A percentile compares a stretch with the other conserved stretches of the same genome.
These are phyloP conservation scores for Gentiana macrophylla DNA, from an alignment of 257 asterid genomes.

Conservation along the genomic window DNA sequence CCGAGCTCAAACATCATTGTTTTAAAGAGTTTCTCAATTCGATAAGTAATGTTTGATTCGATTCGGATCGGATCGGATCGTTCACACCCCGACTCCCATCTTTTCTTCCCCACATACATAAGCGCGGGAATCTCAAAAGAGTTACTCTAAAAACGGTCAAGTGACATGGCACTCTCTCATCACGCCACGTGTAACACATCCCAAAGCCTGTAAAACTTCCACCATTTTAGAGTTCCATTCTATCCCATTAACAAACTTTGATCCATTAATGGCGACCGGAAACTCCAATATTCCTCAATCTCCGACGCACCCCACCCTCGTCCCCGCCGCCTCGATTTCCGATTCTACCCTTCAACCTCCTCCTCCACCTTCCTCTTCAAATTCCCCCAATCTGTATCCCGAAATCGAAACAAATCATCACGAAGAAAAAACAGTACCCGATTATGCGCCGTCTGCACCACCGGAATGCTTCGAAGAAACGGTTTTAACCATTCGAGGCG, in stretches of 20 bases:
- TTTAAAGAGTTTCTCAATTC: too few relatives aligned
- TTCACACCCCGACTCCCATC: too few relatives aligned
- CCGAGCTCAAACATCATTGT: too few relatives aligned
- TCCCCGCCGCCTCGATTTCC: constrained; percentile 16
- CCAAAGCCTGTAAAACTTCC: too few relatives aligned
- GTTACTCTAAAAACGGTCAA: constrained; percentile 8
- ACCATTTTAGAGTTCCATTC: neutral
- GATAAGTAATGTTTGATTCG: too few relatives aligned
- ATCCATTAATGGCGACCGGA: constrained; percentile 42
- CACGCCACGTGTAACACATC: too few relatives aligned
- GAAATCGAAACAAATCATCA: constrained; percentile 35
- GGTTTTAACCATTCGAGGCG: constrained; percentile 53
- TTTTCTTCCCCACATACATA: neutral
- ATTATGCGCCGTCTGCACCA: constrained; percentile 53
- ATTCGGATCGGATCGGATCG: too few relatives aligned
- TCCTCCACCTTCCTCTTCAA: constrained; percentile 23
- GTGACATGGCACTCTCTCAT: constrained; percentile 1
- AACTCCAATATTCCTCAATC: constrained; percentile 26
- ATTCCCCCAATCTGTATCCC: constrained; percentile 40
- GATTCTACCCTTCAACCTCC: constrained; percentile 18
- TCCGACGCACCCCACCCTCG: constrained; percentile 51
- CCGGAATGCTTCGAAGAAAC: constrained; percentile 40
- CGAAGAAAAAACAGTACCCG: constrained; percentile 36
- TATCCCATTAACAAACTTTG: neutral
- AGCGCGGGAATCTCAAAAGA: constrained; percentile 28